These are phyloP conservation scores for Prunella vulgaris DNA, from an alignment of 257 asterid species.

Conservation along the genomic window DNA sequence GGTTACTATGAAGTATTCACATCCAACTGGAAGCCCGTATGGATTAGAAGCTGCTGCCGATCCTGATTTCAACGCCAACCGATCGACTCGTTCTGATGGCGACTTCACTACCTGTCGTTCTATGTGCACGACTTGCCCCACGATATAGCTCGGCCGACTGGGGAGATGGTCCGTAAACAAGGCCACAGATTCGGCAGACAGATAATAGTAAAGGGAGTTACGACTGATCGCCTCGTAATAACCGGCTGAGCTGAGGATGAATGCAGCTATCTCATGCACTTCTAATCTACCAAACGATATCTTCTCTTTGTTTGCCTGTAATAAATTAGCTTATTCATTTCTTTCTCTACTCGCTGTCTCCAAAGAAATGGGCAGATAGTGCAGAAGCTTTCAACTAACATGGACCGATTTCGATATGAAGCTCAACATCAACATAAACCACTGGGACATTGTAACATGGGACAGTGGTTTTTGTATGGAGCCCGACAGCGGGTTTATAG, in stretches of 20 bases:
- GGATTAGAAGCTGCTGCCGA: slow-evolving; percentile 24
- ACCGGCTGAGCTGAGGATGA: slow-evolving; percentile 71
- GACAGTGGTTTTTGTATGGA: too few species aligned
- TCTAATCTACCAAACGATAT: slow-evolving; percentile 77
- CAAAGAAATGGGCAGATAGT: neutral
- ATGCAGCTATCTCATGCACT: slow-evolving; percentile 89
- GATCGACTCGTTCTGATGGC: slow-evolving; percentile 38
- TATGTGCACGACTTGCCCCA: slow-evolving; percentile 93
- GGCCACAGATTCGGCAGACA: slow-evolving; percentile 89
- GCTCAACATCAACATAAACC: too few species aligned
- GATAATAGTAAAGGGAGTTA: slow-evolving; percentile 67
- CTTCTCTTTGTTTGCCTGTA: slow-evolving; percentile 89
- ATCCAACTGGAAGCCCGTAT: slow-evolving; percentile 65
- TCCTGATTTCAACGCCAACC: slow-evolving; percentile 33
- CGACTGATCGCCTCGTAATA: slow-evolving; percentile 83
- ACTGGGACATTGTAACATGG: too few species aligned
- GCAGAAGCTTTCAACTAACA: too few species aligned
- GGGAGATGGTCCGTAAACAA: slow-evolving; percentile 73
- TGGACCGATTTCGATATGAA: too few species aligned
- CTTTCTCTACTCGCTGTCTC: neutral
- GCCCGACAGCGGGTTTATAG: too few species aligned
- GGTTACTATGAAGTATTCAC: slow-evolving; percentile 87
- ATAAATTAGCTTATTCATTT: neutral
- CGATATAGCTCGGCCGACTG: slow-evolving; percentile 58
- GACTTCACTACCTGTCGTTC: slow-evolving; percentile 60